Evolutionary conservation across 1,284 basidiomycete species (phyloP), one percentile per base, ranked within the genome.

Genomic region (Inonotus obliquus): DNA sequence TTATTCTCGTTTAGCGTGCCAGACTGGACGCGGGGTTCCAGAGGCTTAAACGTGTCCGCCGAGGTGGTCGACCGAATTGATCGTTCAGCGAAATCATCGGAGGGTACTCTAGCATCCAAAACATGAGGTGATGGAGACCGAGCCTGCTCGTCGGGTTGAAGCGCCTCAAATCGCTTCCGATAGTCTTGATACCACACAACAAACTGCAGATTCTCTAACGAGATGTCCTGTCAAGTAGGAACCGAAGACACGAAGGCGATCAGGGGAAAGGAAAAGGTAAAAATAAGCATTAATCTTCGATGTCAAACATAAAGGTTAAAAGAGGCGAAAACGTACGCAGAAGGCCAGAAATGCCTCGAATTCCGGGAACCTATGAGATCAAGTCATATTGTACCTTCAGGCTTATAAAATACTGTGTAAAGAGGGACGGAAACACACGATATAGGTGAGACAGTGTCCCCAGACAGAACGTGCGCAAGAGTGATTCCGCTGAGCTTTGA

Each of bases 171-270:
- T 3, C 75, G 72, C 25, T 65, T 59, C 27, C 72, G 72, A 65
- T 78, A 79, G 63, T 76, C 74, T 69, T 74, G 65, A 65, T 73
- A 78, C 77, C 77, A 79, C 38, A 77, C 72, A 38, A 77, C 65
- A 59, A 78, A 79, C 51, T 77, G 77, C 7, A 79, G 70, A 57
- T 76, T 74, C 67, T 78, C 76, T 3, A 77, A 61, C 11, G 75
- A 72, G 62, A 74, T 70, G 60, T 77, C 76, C 73, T 76, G 57
- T n/a, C 39, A 38, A 55, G n/a, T 19, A 29, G 52, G 52, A 44
- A 21, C 41, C 17, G 19, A 44, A 29, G 32, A 54, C 21, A 47
- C 6, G 4, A 51, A 32, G 32, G 11, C 47, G 57, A 52, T 52
- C 19, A 32, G 10, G 37, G 57, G 41, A 44, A 21, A 44, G 19